Conservation (phyloP, 306 rosid species). For the Cicer cuneatum region DNA sequence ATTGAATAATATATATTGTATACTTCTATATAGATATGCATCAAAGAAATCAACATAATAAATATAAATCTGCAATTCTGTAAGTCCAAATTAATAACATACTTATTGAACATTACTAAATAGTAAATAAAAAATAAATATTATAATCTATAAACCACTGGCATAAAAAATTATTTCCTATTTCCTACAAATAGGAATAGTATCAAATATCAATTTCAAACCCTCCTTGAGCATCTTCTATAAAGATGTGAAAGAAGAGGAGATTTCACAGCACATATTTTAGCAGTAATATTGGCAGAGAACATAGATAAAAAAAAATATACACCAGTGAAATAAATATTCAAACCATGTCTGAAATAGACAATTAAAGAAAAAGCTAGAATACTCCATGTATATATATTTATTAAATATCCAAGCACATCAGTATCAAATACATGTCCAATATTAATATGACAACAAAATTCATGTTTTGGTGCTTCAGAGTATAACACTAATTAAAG, state of each 20-base stretch:
- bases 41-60: background rate
- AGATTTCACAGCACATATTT: background rate
- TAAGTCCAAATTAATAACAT: background rate
- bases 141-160: background rate
- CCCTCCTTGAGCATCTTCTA: background rate
- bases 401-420: background rate
- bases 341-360: background rate
- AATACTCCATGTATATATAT: background rate
- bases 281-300: slow-evolving; percentile 2
- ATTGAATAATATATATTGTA: background rate
- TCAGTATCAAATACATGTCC: background rate
- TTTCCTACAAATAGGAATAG: slow-evolving; percentile 18
- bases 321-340: background rate
- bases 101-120: background rate
- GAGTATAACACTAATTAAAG: background rate
- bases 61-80: background rate
- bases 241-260: slow-evolving; percentile 15
- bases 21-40: background rate
- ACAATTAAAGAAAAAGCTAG: background rate
- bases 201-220: background rate
- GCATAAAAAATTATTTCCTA: slow-evolving; percentile 15
- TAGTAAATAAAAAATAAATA: background rate
- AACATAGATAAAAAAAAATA: background rate
- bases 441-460: background rate
- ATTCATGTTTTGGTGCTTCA: background rate